Evolutionary conservation across 2,329 filamentous ascomycete genomes (phyloP).

Genomic region (Cladophialophora psammophila): DNA sequence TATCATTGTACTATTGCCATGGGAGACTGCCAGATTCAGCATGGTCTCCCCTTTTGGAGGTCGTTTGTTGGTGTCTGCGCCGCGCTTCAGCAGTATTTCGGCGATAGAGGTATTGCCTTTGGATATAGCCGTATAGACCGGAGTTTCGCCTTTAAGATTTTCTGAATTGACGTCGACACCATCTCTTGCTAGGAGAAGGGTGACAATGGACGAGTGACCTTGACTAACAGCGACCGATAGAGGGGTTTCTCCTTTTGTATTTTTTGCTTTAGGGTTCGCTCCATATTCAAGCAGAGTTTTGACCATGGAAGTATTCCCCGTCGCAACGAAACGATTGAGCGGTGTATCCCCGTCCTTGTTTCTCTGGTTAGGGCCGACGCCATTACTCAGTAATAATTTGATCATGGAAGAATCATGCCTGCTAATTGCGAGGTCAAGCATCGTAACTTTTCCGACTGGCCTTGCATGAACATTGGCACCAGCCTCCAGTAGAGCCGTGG

Average conservation of each 20-base stretch:
- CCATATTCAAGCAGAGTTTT: slow-evolving; percentile 9
- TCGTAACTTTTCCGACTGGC: slow-evolving; percentile 5
- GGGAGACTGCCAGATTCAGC: slow-evolving; percentile 7
- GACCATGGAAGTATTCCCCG: slow-evolving; percentile 1
- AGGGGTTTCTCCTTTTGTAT: slow-evolving; percentile 2
- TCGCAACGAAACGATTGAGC: slow-evolving; percentile 2
- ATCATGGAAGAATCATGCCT: slow-evolving; percentile 11
- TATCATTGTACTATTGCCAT: slow-evolving; percentile 2
- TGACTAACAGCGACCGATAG: neutral
- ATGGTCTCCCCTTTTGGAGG: slow-evolving; percentile 1
- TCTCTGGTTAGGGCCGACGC: slow-evolving; percentile 2
- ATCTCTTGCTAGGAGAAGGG: neutral
- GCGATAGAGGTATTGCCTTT: neutral
- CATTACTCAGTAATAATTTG: neutral
- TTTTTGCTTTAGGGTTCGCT: slow-evolving; percentile 3
- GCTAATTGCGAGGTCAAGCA: slow-evolving; percentile 5
- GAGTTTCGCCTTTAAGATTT: slow-evolving; percentile 1
- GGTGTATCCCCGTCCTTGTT: slow-evolving; percentile 6
- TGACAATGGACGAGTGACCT: slow-evolving; percentile 5
- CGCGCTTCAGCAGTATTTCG: neutral
- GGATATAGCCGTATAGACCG: slow-evolving; percentile 2
- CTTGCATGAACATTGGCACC: slow-evolving; percentile 4
- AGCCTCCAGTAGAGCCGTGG: slow-evolving; percentile 5
- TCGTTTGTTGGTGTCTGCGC: slow-evolving; percentile 5
- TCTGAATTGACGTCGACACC: slow-evolving; percentile 1